A percentile compares a stretch with the other conserved stretches of the same genome.
phyloP scores from a whole-genome alignment of 169 alveolate species.

The Eimeria necatrix region DNA sequence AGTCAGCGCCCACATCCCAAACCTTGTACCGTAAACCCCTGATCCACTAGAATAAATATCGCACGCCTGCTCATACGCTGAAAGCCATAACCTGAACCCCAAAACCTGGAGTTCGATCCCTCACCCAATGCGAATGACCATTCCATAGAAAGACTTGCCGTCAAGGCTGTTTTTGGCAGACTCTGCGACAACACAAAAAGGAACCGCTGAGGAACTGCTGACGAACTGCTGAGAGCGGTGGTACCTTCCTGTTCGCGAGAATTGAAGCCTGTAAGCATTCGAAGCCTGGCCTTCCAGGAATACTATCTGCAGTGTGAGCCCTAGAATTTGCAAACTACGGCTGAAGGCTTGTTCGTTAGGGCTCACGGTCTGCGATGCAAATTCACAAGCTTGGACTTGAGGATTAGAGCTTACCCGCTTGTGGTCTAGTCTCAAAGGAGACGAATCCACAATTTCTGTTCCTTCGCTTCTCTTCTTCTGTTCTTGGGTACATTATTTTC shows the following conservation, averaged over 20 bases:
- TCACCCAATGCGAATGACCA: slow-evolving; percentile 89
- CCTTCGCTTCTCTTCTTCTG: slow-evolving; percentile 89
- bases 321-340: too few relatives aligned
- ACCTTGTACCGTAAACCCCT: neutral
- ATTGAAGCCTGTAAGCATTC: too few relatives aligned
- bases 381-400: too few relatives aligned
- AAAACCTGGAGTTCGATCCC: slow-evolving; percentile 4
- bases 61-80: too few relatives aligned
- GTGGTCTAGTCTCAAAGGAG: slow-evolving; percentile 86
- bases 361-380: too few relatives aligned
- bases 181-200: slow-evolving; percentile 84
- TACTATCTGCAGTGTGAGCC: too few relatives aligned
- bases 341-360: too few relatives aligned
- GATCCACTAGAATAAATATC: neutral
- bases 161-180: slow-evolving; percentile 89
- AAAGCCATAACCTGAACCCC: neutral
- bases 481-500: slow-evolving; percentile 91
- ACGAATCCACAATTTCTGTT: slow-evolving; percentile 91
- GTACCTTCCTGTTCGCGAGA: too few relatives aligned
- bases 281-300: too few relatives aligned
- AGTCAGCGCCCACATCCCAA: neutral
- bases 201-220: neutral
- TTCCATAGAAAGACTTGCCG: slow-evolving; percentile 88
- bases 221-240: too few relatives aligned
- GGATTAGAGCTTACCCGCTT: slow-evolving; percentile 73